A percentile compares a stretch with the other conserved stretches of the same genome.
phyloP scores from a whole-genome alignment of 208 protist species.

The Tetramitus jugosus region DNA sequence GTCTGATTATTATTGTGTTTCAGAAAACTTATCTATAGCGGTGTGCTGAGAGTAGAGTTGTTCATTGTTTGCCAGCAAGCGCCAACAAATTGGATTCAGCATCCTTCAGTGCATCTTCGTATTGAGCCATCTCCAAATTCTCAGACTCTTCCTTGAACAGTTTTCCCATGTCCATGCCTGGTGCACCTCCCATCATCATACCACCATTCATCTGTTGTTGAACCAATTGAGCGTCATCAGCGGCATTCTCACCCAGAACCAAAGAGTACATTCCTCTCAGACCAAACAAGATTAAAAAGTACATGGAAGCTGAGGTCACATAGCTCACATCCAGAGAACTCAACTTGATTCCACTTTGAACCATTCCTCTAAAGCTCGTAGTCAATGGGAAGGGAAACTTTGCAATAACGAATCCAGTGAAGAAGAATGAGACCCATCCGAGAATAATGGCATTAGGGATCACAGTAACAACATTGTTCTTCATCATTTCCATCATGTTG shows the following conservation, averaged over 20 bases:
- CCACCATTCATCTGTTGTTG: background rate
- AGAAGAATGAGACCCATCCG: constrained; percentile 88
- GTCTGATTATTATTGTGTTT: too few species aligned
- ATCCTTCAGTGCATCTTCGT: background rate
- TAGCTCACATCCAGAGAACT: constrained; percentile 82
- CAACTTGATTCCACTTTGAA: constrained; percentile 87
- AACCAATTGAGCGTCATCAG: constrained; percentile 19
- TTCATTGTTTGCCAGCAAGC: too few species aligned
- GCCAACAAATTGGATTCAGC: background rate
- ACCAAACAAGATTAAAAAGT: constrained; percentile 88
- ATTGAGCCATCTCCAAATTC: constrained; percentile 4
- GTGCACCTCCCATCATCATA: background rate
- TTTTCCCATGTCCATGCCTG: background rate
- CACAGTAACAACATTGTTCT: constrained; percentile 82
- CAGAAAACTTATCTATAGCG: too few species aligned
- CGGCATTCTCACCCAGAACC: constrained; percentile 54
- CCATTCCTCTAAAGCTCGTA: constrained; percentile 77
- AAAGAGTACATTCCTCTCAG: constrained; percentile 79
- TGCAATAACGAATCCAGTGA: constrained; percentile 87
- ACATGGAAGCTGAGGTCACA: constrained; percentile 86
- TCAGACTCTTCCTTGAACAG: background rate
- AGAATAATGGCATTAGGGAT: constrained; percentile 88
- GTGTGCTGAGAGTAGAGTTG: too few species aligned
- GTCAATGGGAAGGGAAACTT: constrained; percentile 90
- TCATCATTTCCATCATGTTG: constrained; percentile 83